These are phyloP conservation scores for Cryptomeria japonica DNA, from an alignment of 75 land plant genomes.

Conservation along the genomic window DNA sequence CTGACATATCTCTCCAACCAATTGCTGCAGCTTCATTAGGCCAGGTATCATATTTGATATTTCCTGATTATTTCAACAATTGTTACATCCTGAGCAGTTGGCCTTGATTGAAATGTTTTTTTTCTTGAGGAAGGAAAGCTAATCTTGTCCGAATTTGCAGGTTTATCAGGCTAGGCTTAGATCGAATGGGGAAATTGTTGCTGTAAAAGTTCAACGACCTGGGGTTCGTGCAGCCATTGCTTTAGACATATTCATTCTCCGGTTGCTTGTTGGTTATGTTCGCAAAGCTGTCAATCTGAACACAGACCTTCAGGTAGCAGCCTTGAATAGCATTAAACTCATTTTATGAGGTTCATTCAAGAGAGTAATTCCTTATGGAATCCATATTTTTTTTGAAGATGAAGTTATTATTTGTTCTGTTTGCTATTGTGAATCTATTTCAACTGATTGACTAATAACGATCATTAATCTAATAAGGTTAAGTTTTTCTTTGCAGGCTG, in stretches of 20 bases:
- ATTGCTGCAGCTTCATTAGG: conserved; percentile 98
- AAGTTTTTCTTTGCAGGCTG: conserved; percentile 53
- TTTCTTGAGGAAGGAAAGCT: neutral
- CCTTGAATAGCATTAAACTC: neutral
- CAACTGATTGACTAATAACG: neutral
- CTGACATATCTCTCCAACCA: conserved; percentile 90
- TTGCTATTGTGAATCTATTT: neutral
- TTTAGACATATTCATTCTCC: conserved; percentile 74
- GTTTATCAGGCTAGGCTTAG: conserved; percentile 95
- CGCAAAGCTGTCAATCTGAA: conserved; percentile 65
- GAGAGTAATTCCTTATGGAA: neutral
- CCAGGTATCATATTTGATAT: conserved; percentile 53
- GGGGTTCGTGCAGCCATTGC: conserved; percentile 95
- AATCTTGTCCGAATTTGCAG: conserved; percentile 27
- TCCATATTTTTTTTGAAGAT: neutral
- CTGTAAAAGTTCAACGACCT: conserved; percentile 97
- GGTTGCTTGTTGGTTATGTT: conserved; percentile 61
- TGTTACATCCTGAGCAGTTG: neutral
- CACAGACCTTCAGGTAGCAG: conserved; percentile 87
- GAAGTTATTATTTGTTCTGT: neutral
- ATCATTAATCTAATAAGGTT: neutral
- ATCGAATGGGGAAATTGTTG: conserved; percentile 67
- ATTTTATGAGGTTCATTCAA: neutral
- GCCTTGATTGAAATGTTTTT: neutral
- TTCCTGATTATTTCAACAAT: neutral